These are phyloP conservation scores for Fusarium sp. DNA, from an alignment of 2,329 filamentous ascomycete species.

Conservation along the genomic window DNA sequence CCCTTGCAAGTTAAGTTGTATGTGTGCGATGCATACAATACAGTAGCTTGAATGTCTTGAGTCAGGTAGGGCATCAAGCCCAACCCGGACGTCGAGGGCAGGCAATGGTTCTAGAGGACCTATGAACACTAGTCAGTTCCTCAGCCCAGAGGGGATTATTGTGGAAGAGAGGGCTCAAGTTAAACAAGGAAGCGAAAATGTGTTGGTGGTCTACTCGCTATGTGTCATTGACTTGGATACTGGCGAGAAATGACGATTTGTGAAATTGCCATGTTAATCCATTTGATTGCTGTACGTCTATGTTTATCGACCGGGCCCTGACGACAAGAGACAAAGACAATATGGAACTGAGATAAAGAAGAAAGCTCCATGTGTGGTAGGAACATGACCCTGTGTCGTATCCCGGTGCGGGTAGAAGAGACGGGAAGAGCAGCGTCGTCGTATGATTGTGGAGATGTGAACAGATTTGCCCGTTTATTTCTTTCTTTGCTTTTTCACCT, in stretches of 20 bases:
- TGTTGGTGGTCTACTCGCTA: background rate
- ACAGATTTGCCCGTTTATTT: background rate
- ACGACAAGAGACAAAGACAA: background rate
- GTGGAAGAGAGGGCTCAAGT: background rate
- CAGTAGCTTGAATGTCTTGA: slow-evolving; percentile 16
- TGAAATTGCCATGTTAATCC: background rate
- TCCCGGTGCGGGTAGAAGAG: background rate
- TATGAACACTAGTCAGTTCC: background rate
- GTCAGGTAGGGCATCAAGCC: slow-evolving; percentile 29
- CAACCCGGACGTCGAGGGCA: slow-evolving; percentile 6
- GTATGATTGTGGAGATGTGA: slow-evolving; percentile 33
- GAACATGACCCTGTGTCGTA: slow-evolving; percentile 13
- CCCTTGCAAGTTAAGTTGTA: slow-evolving; percentile 16
- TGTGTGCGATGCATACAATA: slow-evolving; percentile 5
- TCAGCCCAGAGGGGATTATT: background rate
- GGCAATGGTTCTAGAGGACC: background rate
- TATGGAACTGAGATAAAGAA: background rate
- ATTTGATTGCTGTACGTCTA: slow-evolving; percentile 5
- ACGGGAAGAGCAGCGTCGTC: slow-evolving; percentile 8
- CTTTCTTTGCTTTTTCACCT: background rate
- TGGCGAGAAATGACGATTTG: background rate
- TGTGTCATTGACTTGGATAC: background rate
- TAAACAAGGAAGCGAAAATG: slow-evolving; percentile 11
- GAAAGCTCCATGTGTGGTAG: background rate
- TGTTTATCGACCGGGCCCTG: slow-evolving; percentile 1